Base-by-base conservation (phyloP, 192 early-diverging fungal genomes). In the Podila minutissima region DNA sequence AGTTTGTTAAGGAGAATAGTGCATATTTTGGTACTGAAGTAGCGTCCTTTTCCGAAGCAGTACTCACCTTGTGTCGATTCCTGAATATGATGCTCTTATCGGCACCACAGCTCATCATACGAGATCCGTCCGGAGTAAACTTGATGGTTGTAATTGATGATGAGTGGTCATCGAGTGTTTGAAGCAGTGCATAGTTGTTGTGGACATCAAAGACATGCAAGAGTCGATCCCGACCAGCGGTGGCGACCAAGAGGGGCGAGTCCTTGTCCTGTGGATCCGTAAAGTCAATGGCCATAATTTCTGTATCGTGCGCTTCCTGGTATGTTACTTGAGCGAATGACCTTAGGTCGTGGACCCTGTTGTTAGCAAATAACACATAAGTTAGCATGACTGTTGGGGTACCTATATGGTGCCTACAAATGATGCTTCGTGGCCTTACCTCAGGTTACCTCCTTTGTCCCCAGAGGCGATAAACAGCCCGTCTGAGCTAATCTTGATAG, bases 71-170 rank as follows among this genome's bases (percentile, higher is more conserved):
- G 20, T 59, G 66, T 26, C 60, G 65, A 58, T 71, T 75, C 33
- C 94, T 86, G 63, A 96, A 96, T 7, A 94, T 91, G 7, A 96
- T 77, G 24, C 93, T 92, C 82, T 95, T 96, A 70, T 96, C 95
- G 11, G 94, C 94, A 11, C 88, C 92, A 74, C 92, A 94, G 63
- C 92, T 95, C 50, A 96, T 85, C 33, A 96, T 82, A 29, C 85
- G 88, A 24, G 76, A 82, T 19, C 93, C 94, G 62, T 85, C 75
- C 55, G 86, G 84, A 8, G 88, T 82, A 71, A 96, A 96, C 60
- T 85, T 84, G 48, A 96, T 88, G 26, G 87, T 83, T 8, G 93
- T 95, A 5, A 96, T 91, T 1, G 95, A 93, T 1, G 94, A 93
- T 53, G 95, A 93, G 64, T 96, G 95, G 64, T 95, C 95, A 46